Base-by-base conservation (phyloP, 2,329 filamentous ascomycete species). In the Ophiostoma montium region DNA sequence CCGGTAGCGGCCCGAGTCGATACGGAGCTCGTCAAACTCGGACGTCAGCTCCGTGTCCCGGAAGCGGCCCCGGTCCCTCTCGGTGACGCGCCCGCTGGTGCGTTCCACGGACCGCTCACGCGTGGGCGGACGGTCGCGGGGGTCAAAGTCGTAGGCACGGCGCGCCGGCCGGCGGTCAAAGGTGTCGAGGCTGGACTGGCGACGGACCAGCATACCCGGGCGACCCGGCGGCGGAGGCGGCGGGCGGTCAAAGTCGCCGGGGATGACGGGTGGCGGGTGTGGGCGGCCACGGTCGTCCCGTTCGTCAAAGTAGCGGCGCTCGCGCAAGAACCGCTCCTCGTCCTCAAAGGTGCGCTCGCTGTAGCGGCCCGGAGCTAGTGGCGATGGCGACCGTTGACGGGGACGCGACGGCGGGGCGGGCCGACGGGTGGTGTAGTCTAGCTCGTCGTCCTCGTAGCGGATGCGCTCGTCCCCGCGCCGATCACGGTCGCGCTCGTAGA, bases 131-230 rank as follows among this genome's bases (percentile, higher is more conserved):
- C 82, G 72, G 48, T 70, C 53, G 7, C 39, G 5, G 5, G n/a
- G 7, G 9, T 52, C 48, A 21, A 46, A 39, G 21, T 52, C 52
- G 23, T 50, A 47, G n/a, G 41, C 44, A 11, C 51, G 54, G 13
- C 49, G 52, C 1, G 47, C 46, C 1, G 85, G 82, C 27, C 79
- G 79, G 45, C 88, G 80, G 64, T 95, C 89, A 61, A 87, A 95
- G 0, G 85, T 94, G 63, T 95, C 89, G 35, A 95, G 72, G 47
- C 87, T 94, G 13, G 87, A 94, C 63, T 94, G 88, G 39, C 89
- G 78, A 51, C 89, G 78, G 46, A 92, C 60, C 54, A 89, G 72
- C 30, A 84, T 74, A 31, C 74, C 71, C 47, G 77, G 69, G 42
- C 84, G 74, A 32, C 74, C 71, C 47, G 77, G 69, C 43, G 70